phyloP scores from a whole-genome alignment of 2,329 filamentous ascomycete genomes.

The Daldinia sp. region DNA sequence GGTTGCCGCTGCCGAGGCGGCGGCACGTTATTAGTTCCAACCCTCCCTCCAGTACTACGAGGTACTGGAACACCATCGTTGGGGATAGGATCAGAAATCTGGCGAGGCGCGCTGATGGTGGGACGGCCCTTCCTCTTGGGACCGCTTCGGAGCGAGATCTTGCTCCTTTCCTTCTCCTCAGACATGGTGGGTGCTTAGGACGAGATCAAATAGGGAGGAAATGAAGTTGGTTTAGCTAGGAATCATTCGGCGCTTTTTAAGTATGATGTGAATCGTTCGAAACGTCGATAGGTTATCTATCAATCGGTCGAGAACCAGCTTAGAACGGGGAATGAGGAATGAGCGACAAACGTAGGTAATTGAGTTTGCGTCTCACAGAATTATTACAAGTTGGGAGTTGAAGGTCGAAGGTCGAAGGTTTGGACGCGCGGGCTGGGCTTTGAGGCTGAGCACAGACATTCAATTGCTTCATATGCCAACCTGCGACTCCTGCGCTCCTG shows the following conservation, averaged over 20 bases:
- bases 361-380: not conserved
- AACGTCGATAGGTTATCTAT: not conserved
- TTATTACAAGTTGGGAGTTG: not conserved
- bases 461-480: constrained; percentile 30
- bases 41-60: constrained; percentile 48
- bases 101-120: constrained; percentile 67
- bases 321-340: constrained; percentile 4
- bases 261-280: not conserved
- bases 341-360: not conserved
- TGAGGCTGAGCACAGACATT: constrained; percentile 21
- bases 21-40: constrained; percentile 45
- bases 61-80: constrained; percentile 56
- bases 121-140: constrained; percentile 68
- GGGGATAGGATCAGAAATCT: constrained; percentile 68
- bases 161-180: constrained; percentile 66
- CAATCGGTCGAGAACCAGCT: constrained; percentile 7
- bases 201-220: not conserved
- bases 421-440: too few species aligned
- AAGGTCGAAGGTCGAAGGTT: constrained; percentile 4
- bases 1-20: constrained; percentile 51
- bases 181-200: constrained; percentile 57
- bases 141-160: constrained; percentile 69
- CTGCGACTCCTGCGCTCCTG: not conserved
- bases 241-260: constrained; percentile 1
- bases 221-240: not conserved